Base-by-base conservation (phyloP, 306 rosid genomes). In the Cyclanthera cordifolia region DNA sequence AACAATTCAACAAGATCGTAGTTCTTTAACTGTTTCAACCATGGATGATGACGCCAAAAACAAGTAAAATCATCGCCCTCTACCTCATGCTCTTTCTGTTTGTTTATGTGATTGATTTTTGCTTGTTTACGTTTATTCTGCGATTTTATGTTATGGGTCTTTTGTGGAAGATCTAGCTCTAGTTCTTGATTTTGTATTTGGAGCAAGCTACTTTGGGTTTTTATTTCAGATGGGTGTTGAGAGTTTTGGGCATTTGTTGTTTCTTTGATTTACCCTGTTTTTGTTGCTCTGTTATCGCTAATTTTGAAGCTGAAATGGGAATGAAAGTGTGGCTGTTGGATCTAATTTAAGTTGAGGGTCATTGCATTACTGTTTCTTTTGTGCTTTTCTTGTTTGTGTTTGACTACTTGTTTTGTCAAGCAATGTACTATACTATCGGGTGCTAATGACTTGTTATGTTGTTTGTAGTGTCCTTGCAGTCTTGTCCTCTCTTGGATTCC, bases 41-140 rank as follows among this genome's bases (percentile, higher is more conserved):
- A 90, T 90, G 95, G 87, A 87, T 61, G 88, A 88, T 69, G 69
- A 45, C 79, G 72, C 47, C 72, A 72, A 69, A 68, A 66, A 80
- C 78, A 76, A 85, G 91, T 91, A 83, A 82, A 19, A 61, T 70
- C 17, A 74, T 57, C 52, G 16, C 69, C 72, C 39, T 25, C 11
- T 0, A 8, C 39, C 49, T 75, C 9, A 70, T 56, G 73, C 23
- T 63, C 39, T 53, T 24, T 55, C 2, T 59, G 2, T 17, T 34
- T 43, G 23, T 72, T 12, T n/a, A 37, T 57, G 17, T 70, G 57
- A 64, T 64, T 64, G 28, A 2, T 27, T 43, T 17, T 17, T 20
- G 5, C 46, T 56, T 71, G 49, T 61, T 72, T 81, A 66, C 72
- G 53, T 72, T 46, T 53, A 76, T 57, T 75, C 19, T 66, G 25